phyloP scores from a whole-genome alignment of 2,329 filamentous ascomycete genomes.

The Rhynchosporium agropyri region DNA sequence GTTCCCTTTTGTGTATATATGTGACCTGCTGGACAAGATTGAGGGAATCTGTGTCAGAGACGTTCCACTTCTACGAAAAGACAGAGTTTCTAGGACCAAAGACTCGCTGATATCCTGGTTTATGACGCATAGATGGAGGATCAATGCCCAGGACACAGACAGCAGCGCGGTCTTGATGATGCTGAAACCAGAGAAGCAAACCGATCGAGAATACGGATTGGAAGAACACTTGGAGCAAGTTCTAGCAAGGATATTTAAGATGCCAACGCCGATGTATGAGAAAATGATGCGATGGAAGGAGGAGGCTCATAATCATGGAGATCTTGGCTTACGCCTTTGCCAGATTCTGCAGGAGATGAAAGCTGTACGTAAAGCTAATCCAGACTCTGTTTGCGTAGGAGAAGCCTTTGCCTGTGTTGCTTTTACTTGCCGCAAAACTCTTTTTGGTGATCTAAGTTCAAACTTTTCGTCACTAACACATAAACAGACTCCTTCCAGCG shows the following conservation, averaged over 20 bases:
- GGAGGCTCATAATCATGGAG: slow-evolving; percentile 44
- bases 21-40: slow-evolving; percentile 71
- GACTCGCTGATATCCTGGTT: slow-evolving; percentile 70
- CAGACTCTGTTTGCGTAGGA: background rate
- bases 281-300: slow-evolving; percentile 63
- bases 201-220: slow-evolving; percentile 77
- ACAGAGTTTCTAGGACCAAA: slow-evolving; percentile 56
- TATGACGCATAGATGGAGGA: slow-evolving; percentile 55
- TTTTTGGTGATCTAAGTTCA: background rate
- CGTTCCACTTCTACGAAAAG: slow-evolving; percentile 45
- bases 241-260: slow-evolving; percentile 66
- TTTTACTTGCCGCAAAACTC: background rate
- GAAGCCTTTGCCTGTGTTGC: background rate
- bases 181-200: slow-evolving; percentile 73
- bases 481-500: slow-evolving; percentile 15
- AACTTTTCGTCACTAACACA: slow-evolving; percentile 24
- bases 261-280: slow-evolving; percentile 62
- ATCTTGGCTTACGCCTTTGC: slow-evolving; percentile 62
- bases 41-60: slow-evolving; percentile 49
- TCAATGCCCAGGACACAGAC: slow-evolving; percentile 61
- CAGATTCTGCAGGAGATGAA: slow-evolving; percentile 32
- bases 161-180: slow-evolving; percentile 71
- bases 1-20: slow-evolving; percentile 70
- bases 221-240: slow-evolving; percentile 65
- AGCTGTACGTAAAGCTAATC: slow-evolving; percentile 25